These are phyloP conservation scores for Hygrophila difformis DNA, from an alignment of 257 asterid species.

Conservation along the genomic window DNA sequence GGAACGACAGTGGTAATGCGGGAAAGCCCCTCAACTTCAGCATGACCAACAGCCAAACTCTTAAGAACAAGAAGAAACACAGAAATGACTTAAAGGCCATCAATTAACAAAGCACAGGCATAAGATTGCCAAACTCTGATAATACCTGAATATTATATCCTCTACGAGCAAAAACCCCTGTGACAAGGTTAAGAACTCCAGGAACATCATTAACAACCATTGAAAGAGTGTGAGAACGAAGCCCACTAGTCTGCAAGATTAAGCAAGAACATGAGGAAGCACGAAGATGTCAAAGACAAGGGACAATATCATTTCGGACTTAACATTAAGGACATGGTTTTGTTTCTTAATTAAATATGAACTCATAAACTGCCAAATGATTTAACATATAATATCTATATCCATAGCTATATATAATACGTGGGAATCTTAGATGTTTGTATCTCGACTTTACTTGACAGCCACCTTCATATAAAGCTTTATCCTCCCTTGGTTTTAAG, in stretches of 20 bases:
- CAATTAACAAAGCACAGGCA: slow-evolving; percentile 7
- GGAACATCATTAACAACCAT: slow-evolving; percentile 91
- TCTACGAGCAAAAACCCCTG: slow-evolving; percentile 92
- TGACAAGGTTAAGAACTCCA: slow-evolving; percentile 89
- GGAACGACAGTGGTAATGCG: slow-evolving; percentile 91
- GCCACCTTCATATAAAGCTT: too few species aligned
- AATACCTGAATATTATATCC: slow-evolving; percentile 92
- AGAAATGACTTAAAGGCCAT: slow-evolving; percentile 1
- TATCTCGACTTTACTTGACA: too few species aligned
- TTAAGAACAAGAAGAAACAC: slow-evolving; percentile 27
- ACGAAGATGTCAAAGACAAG: slow-evolving; percentile 2
- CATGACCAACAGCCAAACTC: slow-evolving; percentile 94
- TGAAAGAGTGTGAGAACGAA: slow-evolving; percentile 89
- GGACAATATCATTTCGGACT: slow-evolving; percentile 7
- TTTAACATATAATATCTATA: too few species aligned
- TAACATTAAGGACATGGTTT: background rate
- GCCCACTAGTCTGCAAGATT: slow-evolving; percentile 67
- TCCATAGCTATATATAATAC: background rate
- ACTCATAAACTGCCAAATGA: background rate
- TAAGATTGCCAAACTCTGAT: too few species aligned
- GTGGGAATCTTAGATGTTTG: background rate
- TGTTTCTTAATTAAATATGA: slow-evolving; percentile 9
- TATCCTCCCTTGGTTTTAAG: too few species aligned
- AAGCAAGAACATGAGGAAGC: slow-evolving; percentile 16
- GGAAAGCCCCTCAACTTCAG: slow-evolving; percentile 70